Evolutionary conservation across 2,329 filamentous ascomycete genomes (phyloP).

Genomic region (Diatrype stigma): DNA sequence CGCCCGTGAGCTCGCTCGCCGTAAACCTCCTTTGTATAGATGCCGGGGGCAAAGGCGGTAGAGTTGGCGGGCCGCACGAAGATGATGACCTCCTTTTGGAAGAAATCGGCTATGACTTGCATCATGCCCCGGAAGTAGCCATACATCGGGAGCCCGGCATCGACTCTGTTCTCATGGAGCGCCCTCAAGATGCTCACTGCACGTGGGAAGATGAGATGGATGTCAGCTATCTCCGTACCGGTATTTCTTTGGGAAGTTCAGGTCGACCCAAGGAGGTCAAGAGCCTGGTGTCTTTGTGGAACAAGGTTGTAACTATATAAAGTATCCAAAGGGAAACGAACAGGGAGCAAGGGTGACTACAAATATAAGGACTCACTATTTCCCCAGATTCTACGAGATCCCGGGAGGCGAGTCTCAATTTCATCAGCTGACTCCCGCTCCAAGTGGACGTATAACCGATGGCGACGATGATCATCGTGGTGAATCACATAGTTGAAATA

Average conservation of each 20-base stretch:
- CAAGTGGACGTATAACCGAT: background rate
- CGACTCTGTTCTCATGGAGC: background rate
- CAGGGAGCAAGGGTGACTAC: background rate
- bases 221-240: too few relatives aligned
- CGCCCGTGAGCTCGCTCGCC: background rate
- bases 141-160: background rate
- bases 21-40: background rate
- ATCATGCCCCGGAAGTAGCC: background rate
- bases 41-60: too few relatives aligned
- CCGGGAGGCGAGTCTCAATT: background rate
- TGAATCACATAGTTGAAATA: background rate
- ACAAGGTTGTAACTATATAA: too few relatives aligned
- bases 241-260: too few relatives aligned
- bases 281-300: too few relatives aligned
- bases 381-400: background rate
- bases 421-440: background rate
- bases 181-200: background rate
- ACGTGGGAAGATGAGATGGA: too few relatives aligned
- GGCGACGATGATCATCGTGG: background rate
- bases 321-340: background rate
- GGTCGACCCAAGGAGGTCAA: too few relatives aligned
- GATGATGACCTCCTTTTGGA: background rate
- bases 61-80: background rate
- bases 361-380: background rate
- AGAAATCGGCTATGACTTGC: background rate